Base-by-base conservation (phyloP, 2,329 filamentous ascomycete species). In the Sclerotinia glacialis region DNA sequence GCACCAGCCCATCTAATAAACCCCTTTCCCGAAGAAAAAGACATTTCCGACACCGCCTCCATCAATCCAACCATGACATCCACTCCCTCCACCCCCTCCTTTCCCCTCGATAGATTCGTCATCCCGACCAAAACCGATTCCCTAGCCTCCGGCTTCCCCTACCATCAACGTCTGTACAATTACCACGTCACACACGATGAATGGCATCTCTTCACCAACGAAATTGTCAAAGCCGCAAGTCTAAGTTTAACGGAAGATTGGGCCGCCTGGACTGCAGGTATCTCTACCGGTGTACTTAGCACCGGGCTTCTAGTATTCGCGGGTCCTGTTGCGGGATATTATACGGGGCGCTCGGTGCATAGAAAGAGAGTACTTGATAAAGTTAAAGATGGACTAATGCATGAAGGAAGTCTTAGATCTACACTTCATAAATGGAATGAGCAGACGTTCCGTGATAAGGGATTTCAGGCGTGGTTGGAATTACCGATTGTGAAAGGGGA, bases 111-210 rank as follows among this genome's bases (percentile, higher is more conserved):
- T 12, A 56, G 49, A 52, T 69, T 73, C 53, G 40, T 59, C 2
- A 72, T 74, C 37, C 54, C 68, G 5, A 74, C 72, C 16, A 72
- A 66, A 50, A 70, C 49, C 16, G 67, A 71, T 44, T 67, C 70
- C 3, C 66, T 74, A 31, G 71, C 72, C 7, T 74, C 73, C 6
- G 72, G 72, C 16, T 74, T 74, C 55, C 69, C 70, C 1, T 74
- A 70, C 50, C 64, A 71, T 52, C 67, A 67, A 28, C 63, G 68
- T 47, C 66, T 74, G 5, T 62, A 68, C 26, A 46, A 67, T 18
- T 54, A 70, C 11, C 46, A 60, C 11, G 61, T 74, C 16, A 69
- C 72, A n/a, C 69, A 68, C 34, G 70, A 73, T 40, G 63, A 73
- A 63, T 74, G 73, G 73, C 60, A 69, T 61, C 66, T 71, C 52